Evolutionary conservation across 1,139 yeast genomes (phyloP).

Genomic region (Yamadazyma conglobata): DNA sequence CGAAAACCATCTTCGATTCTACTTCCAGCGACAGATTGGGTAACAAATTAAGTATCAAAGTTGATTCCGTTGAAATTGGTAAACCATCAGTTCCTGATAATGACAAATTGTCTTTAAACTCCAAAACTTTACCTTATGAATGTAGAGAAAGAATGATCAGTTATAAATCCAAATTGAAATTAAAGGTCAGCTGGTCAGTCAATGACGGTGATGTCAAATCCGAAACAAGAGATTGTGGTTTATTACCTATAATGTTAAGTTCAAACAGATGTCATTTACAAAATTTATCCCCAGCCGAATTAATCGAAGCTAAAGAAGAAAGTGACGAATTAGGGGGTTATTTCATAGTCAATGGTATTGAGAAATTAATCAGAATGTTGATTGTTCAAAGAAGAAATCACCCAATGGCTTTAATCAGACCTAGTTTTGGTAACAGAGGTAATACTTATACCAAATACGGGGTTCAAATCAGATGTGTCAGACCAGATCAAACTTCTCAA

Average conservation of each 20-base stretch:
- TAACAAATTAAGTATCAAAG: conserved; percentile 73
- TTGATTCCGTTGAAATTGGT: conserved; percentile 82
- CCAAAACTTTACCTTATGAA: conserved; percentile 83
- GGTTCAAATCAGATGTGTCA: conserved; percentile 88
- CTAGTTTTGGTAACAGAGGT: conserved; percentile 93
- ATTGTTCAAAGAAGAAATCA: conserved; percentile 97
- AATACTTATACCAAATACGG: conserved; percentile 85
- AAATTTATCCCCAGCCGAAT: conserved; percentile 73
- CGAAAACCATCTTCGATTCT: conserved; percentile 79
- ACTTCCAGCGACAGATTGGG: conserved; percentile 57
- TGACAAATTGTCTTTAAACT: conserved; percentile 77
- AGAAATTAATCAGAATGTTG: conserved; percentile 92
- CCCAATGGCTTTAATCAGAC: conserved; percentile 96
- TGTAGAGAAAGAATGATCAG: conserved; percentile 85
- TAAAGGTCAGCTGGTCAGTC: conserved; percentile 80
- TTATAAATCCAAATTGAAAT: conserved; percentile 68
- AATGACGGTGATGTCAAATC: conserved; percentile 80
- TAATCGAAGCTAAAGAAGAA: conserved; percentile 81
- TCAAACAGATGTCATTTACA: conserved; percentile 90
- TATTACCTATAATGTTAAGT: conserved; percentile 84
- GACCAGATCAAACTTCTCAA: conserved; percentile 97
- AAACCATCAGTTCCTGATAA: conserved; percentile 72
- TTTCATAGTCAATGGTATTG: conserved; percentile 94
- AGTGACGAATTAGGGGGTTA: conserved; percentile 96
- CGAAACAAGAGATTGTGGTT: conserved; percentile 90